These are phyloP conservation scores for Agapanthus africanus DNA, from an alignment of 106 monocot species.

Conservation along the genomic window DNA sequence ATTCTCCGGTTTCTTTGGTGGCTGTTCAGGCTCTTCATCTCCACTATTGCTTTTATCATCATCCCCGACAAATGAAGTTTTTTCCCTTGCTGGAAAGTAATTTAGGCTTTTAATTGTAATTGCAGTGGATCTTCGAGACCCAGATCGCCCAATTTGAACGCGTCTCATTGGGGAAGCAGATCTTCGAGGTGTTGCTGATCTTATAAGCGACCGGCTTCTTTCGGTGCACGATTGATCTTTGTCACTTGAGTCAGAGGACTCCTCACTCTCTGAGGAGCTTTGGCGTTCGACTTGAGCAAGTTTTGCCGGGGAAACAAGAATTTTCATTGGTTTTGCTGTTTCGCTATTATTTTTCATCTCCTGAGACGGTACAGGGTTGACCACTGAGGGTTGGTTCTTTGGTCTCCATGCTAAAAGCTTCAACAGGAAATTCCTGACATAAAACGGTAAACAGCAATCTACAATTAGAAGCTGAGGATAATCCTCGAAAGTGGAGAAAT, in stretches of 20 bases:
- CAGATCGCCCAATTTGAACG: slow-evolving; percentile 85
- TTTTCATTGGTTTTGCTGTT: slow-evolving; percentile 12
- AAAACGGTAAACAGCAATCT: slow-evolving; percentile 10
- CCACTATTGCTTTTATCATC: slow-evolving; percentile 32
- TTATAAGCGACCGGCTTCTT: slow-evolving; percentile 69
- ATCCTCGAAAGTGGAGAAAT: neutral
- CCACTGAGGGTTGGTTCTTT: slow-evolving; percentile 10
- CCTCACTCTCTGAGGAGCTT: slow-evolving; percentile 64
- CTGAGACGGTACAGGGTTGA: slow-evolving; percentile 9
- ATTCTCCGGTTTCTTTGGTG: slow-evolving; percentile 60
- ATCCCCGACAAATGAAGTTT: slow-evolving; percentile 31
- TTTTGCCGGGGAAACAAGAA: slow-evolving; percentile 61
- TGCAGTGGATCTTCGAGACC: slow-evolving; percentile 73
- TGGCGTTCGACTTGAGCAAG: slow-evolving; percentile 82
- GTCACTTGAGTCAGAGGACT: slow-evolving; percentile 49
- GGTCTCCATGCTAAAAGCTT: slow-evolving; percentile 28
- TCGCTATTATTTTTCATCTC: slow-evolving; percentile 15
- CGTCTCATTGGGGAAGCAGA: slow-evolving; percentile 96
- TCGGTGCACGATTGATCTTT: slow-evolving; percentile 41
- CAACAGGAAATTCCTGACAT: slow-evolving; percentile 38
- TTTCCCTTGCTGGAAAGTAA: slow-evolving; percentile 73
- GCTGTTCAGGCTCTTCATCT: slow-evolving; percentile 39
- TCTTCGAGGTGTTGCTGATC: slow-evolving; percentile 85
- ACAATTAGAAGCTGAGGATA: neutral
- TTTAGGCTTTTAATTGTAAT: slow-evolving; percentile 79